phyloP scores from a whole-genome alignment of 768 basidiomycete genomes.

The Kwoniella sp. region DNA sequence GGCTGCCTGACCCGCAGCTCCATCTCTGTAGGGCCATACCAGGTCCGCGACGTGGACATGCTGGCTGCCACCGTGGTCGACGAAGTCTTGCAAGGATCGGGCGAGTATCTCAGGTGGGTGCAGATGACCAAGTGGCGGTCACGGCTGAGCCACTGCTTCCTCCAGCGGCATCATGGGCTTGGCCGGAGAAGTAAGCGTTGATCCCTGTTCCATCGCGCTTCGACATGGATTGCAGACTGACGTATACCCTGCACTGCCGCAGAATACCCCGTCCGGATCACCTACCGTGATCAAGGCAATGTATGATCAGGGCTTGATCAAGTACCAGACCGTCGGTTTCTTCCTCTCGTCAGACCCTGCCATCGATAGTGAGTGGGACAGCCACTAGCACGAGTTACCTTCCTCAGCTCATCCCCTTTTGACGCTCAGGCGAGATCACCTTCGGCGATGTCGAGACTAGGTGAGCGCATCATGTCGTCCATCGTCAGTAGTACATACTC shows the following conservation, averaged over 20 bases:
- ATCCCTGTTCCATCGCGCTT: background rate
- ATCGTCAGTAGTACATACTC: background rate
- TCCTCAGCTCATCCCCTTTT: too few species aligned
- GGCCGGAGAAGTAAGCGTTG: constrained; percentile 2
- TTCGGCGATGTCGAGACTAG: constrained; percentile 11
- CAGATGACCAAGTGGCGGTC: too few species aligned
- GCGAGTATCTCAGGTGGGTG: background rate
- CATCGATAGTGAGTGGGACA: constrained; percentile 4
- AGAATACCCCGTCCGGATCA: background rate
- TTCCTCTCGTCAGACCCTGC: constrained; percentile 3
- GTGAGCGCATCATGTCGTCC: background rate
- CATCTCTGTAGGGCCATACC: background rate
- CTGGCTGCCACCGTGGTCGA: constrained; percentile 3
- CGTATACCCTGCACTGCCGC: background rate
- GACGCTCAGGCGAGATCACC: constrained; percentile 4
- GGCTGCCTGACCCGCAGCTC: too few species aligned
- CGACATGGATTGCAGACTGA: background rate
- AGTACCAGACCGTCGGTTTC: constrained; percentile 4
- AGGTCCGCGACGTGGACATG: background rate
- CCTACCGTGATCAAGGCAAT: constrained; percentile 8
- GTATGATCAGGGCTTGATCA: constrained; percentile 4
- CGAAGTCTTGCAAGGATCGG: background rate
- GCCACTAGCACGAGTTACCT: too few species aligned
- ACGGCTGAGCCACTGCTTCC: too few species aligned
- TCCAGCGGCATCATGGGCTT: constrained; percentile 6